Evolutionary conservation across 306 rosid genomes (phyloP), one percentile per base, ranked within the genome.

Genomic region (Rubus idaeus): DNA sequence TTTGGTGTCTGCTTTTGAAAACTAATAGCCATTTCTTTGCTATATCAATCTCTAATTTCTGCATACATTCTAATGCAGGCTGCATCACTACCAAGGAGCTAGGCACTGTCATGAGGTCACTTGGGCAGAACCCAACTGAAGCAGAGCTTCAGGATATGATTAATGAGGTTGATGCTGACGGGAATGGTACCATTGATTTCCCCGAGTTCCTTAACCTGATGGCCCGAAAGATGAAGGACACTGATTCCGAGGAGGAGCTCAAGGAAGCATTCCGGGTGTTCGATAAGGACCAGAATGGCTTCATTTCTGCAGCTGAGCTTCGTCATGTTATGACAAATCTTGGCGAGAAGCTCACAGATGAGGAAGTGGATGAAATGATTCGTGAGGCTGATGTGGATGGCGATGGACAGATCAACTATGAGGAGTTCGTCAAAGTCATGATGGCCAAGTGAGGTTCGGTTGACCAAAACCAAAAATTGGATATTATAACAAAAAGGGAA

Each of bases 151-250:
- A 62, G 44, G 68, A 62, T 30, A 62, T 62, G 68, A 62, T 62
- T 35, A 62, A 62, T 35, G 68, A 62, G 73, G 73, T 68, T 44
- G 73, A 68, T 44, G 73, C 73, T 42, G 73, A 68, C 44, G 73
- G 73, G 12, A 68, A 68, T 21, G 73, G 73, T 21, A 68, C 73
- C 52, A 68, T 68, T 68, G 73, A 68, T n/a, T 68, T 68, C 51
- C 73, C 73, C 7, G 73, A 68, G 55, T 68, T 68, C 30, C 73
- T 68, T 46, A 62, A 62, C 68, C 68, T 62, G 68, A 62, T 62
- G 68, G 68, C 68, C 35, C 42, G 68, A 30, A 62, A 62, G 68
- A 62, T 62, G 68, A 62, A 62, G 68, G 68, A 62, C 44, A 62
- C 68, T 35, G 68, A 62, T 62, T 62, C 68, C 6, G 68, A 62